Base-by-base conservation (phyloP, 2,329 filamentous ascomycete genomes). In the Diaporthe citri region DNA sequence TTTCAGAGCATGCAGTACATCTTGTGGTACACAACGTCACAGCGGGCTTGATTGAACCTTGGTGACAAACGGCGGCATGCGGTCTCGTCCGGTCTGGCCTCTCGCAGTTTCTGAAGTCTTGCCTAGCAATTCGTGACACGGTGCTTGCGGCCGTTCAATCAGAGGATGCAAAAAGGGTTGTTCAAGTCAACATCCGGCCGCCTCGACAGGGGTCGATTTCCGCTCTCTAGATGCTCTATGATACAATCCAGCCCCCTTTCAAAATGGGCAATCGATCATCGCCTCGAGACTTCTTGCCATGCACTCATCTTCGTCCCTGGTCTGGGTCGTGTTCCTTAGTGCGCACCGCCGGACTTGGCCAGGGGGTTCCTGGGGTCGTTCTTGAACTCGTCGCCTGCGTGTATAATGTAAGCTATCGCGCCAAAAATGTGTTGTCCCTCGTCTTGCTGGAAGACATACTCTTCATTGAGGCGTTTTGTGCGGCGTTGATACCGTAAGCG, bases 331-430 rank as follows among this genome's bases (percentile, higher is more conserved):
- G 12, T 36, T 41, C 39, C 76, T 81, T 89, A 90, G 83, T 90
- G 88, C 73, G 81, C 82, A 62, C 82, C 78, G 75, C 82, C 83
- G 74, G 83, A 79, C 84, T 87, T 89, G 80, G 85, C 86, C 80
- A 89, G 88, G 79, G 92, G 92, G 91, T 98, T 98, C 86, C 96
- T 93, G 79, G 96, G 95, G 87, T 98, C 96, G 90, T 98, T 97
- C 93, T 96, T 97, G 92, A 91, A 98, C 89, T 98, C 95, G 81
- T 94, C 94, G 88, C 92, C 96, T 98, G 81, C n/a, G 74, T 75
- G 41, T 76, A 75, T 75, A 13, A 46, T 74, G 73, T 81, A 56
- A 75, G 75, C 57, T 66, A 70, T 46, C 67, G 67, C 72, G 66
- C 20, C 28, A 43, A 2, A 25, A n/a, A 2, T n/a, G 1, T 8